phyloP scores from a whole-genome alignment of 805 yeast genomes.

The Candida koratica region DNA sequence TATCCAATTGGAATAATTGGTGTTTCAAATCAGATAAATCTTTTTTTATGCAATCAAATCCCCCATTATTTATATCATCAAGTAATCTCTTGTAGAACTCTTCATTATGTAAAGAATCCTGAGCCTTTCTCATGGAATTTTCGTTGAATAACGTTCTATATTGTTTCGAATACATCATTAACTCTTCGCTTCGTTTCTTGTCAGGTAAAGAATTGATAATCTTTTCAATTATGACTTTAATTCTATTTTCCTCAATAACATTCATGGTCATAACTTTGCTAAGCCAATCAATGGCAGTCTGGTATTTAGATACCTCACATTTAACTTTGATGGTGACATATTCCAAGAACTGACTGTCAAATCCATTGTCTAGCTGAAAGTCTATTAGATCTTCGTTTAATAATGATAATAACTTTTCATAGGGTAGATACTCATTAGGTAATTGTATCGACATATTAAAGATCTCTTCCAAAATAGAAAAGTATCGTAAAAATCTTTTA shows the following conservation, averaged over 20 bases:
- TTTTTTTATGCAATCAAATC: slow-evolving; percentile 42
- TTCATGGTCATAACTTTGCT: slow-evolving; percentile 59
- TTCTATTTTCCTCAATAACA: slow-evolving; percentile 68
- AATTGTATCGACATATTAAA: slow-evolving; percentile 68
- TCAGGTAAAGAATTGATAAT: slow-evolving; percentile 58
- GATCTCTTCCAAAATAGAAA: slow-evolving; percentile 60
- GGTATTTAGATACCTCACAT: slow-evolving; percentile 59
- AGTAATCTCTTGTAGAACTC: slow-evolving; percentile 43
- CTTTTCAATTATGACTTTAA: slow-evolving; percentile 62
- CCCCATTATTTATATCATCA: slow-evolving; percentile 50
- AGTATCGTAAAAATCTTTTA: slow-evolving; percentile 54
- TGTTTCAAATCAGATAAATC: slow-evolving; percentile 51
- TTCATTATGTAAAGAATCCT: slow-evolving; percentile 65
- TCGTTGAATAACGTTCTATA: slow-evolving; percentile 49
- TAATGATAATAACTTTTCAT: slow-evolving; percentile 70
- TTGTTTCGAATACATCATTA: slow-evolving; percentile 63
- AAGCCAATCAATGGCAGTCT: slow-evolving; percentile 73
- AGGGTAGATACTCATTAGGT: slow-evolving; percentile 53
- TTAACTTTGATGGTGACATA: slow-evolving; percentile 57
- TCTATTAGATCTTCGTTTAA: slow-evolving; percentile 72
- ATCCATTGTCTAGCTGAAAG: slow-evolving; percentile 52
- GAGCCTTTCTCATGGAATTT: slow-evolving; percentile 63
- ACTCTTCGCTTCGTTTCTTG: slow-evolving; percentile 56
- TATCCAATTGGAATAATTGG: slow-evolving; percentile 51
- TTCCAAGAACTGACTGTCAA: slow-evolving; percentile 62